Percentiles rank a stretch among this genome's conserved stretches.
Evolutionary conservation across 495 filamentous ascomycete species (phyloP).

Genomic region (Hypoxylon perforatum): DNA sequence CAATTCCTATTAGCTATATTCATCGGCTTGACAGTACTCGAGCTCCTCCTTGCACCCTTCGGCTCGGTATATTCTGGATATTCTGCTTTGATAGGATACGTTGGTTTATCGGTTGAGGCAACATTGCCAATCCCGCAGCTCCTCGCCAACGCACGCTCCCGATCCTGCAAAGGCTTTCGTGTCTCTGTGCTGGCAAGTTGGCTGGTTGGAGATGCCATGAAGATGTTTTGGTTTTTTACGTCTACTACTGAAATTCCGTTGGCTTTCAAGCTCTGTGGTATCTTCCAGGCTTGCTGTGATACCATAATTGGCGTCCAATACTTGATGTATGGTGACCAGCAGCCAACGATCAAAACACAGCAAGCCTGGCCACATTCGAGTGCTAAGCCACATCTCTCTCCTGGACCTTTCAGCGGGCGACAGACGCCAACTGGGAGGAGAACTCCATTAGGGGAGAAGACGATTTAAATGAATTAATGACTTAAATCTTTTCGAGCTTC

Average conservation of each 20-base stretch:
- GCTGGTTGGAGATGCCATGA: slow-evolving; percentile 93
- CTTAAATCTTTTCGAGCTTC: not conserved
- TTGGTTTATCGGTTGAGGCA: slow-evolving; percentile 91
- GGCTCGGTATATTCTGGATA: slow-evolving; percentile 70
- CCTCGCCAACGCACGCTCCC: slow-evolving; percentile 77
- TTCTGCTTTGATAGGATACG: slow-evolving; percentile 76
- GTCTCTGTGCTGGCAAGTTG: slow-evolving; percentile 86
- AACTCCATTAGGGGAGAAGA: slow-evolving; percentile 54
- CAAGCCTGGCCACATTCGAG: slow-evolving; percentile 38
- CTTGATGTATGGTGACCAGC: slow-evolving; percentile 77
- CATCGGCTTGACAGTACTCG: slow-evolving; percentile 70
- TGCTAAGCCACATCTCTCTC: slow-evolving; percentile 26
- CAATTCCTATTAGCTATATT: slow-evolving; percentile 81
- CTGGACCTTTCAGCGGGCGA: slow-evolving; percentile 39
- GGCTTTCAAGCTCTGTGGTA: slow-evolving; percentile 91
- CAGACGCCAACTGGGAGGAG: slow-evolving; percentile 50
- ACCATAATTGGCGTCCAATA: slow-evolving; percentile 85
- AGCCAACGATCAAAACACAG: slow-evolving; percentile 41
- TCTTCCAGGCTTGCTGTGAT: slow-evolving; percentile 92
- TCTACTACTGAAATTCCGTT: slow-evolving; percentile 78
- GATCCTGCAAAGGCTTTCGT: slow-evolving; percentile 90
- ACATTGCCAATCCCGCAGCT: slow-evolving; percentile 92
- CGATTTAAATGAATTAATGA: slow-evolving; percentile 28
- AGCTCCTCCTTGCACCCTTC: slow-evolving; percentile 75
- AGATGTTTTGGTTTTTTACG: slow-evolving; percentile 92